Evolutionary conservation across 352 stramenopile species (phyloP), one percentile per base, ranked within the genome.

Genomic region (Detonula confervacea): DNA sequence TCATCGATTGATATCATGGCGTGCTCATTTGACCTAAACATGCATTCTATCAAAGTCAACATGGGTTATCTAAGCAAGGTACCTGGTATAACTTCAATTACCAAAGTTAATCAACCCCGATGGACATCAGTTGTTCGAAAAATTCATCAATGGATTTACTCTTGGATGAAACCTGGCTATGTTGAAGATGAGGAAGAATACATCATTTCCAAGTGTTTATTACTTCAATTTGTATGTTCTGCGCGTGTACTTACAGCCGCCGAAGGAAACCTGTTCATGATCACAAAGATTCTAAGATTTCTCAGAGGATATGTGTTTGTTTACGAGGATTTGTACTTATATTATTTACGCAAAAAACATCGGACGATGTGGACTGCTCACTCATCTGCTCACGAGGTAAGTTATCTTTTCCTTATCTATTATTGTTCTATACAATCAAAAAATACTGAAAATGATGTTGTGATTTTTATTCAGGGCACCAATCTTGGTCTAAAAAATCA

Each of bases 11-110:
- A n/a, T n/a, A n/a, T n/a, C n/a, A n/a, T n/a, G n/a, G n/a, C n/a
- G n/a, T n/a, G n/a, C n/a, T n/a, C n/a, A n/a, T n/a, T n/a, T n/a
- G n/a, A n/a, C n/a, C n/a, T n/a, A n/a, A n/a, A n/a, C n/a, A n/a
- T 49, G 39, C 39, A 49, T 49, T 49, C n/a, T 37, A 37, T 14
- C 39, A 49, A n/a, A n/a, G 69, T 77, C 16, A 37, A 61, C 6
- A 56, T 65, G 24, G 57, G 60, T 66, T 79, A 22, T n/a, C 49
- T 67, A n/a, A 63, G 37, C n/a, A n/a, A 73, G 59, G 70, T 73
- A 29, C 18, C 18, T 51, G 33, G 27, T 6, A 9, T 44, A 8
- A 37, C 27, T 14, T 25, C 14, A 49, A 7, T 73, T 1, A 7
- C 25, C 4, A 57, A 46, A 60, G 12, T 8, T 14, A 63, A 55